Evolutionary conservation across 352 stramenopile genomes (phyloP).

Genomic region (Phytophthora cryptogea): DNA sequence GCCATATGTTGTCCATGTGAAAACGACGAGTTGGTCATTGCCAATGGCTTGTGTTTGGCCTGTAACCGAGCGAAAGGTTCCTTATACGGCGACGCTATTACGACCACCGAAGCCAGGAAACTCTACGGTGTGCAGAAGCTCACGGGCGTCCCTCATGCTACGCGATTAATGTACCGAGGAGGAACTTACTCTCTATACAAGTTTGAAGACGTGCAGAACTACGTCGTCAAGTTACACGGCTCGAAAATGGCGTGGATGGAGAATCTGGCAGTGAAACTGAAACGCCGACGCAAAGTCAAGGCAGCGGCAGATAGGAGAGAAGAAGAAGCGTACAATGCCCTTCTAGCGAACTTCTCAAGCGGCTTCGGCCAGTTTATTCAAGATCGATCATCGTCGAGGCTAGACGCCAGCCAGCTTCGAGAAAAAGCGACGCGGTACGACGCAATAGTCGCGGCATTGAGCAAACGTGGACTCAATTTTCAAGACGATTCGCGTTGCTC

Average conservation of each 20-base stretch:
- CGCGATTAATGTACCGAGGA: too few relatives aligned
- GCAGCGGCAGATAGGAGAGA: neutral
- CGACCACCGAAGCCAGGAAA: neutral
- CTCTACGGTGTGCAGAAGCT: neutral
- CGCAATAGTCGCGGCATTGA: too few relatives aligned
- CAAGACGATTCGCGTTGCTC: too few relatives aligned
- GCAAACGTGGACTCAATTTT: too few relatives aligned
- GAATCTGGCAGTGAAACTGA: neutral
- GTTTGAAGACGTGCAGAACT: neutral
- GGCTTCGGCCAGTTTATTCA: too few relatives aligned
- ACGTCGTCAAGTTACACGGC: neutral
- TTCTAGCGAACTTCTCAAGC: neutral
- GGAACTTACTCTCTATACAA: neutral
- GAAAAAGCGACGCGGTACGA: too few relatives aligned
- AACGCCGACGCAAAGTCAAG: neutral
- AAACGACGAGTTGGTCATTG: conserved; percentile 4
- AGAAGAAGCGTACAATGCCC: neutral
- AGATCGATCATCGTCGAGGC: too few relatives aligned
- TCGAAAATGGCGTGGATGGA: neutral
- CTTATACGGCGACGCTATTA: neutral
- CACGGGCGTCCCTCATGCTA: neutral
- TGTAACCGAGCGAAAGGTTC: neutral
- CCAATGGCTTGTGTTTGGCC: conserved; percentile 3
- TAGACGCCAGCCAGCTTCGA: too few relatives aligned
- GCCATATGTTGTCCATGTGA: conserved; percentile 6